Evolutionary conservation across 106 monocot species (phyloP).

Genomic region (Phalaenopsis aphrodite): DNA sequence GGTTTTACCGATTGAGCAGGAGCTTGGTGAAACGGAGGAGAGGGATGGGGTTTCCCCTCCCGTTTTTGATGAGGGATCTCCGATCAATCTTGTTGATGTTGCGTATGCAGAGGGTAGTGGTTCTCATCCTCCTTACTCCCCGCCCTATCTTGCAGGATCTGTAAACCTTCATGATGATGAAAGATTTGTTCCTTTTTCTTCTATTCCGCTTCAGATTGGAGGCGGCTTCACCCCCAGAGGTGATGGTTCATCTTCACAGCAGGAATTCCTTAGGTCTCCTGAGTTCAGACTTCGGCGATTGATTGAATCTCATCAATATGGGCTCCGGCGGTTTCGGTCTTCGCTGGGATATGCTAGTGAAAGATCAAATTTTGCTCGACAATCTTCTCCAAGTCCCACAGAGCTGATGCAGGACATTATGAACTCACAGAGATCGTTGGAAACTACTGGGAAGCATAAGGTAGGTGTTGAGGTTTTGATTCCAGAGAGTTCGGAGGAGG

Average conservation of each 20-base stretch:
- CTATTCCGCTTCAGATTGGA: constrained; percentile 6
- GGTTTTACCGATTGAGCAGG: constrained; percentile 13
- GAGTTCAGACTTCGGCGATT: constrained; percentile 40
- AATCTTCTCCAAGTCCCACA: constrained; percentile 5
- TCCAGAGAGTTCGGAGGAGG: constrained; percentile 35
- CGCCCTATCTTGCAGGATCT: constrained; percentile 12
- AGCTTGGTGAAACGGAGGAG: constrained; percentile 9
- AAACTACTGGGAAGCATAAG: constrained; percentile 45
- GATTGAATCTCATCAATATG: constrained; percentile 40
- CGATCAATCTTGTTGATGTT: constrained; percentile 11
- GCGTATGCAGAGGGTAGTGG: neutral
- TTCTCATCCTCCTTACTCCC: constrained; percentile 5
- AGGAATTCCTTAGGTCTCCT: constrained; percentile 16
- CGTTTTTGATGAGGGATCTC: neutral
- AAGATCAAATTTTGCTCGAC: constrained; percentile 11
- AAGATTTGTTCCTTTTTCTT: constrained; percentile 16
- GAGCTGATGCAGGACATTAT: constrained; percentile 15
- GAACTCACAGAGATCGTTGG: constrained; percentile 17
- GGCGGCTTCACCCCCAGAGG: constrained; percentile 5
- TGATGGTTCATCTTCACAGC: constrained; percentile 29
- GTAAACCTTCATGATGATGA: constrained; percentile 4
- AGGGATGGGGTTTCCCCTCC: neutral
- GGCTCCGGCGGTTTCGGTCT: constrained; percentile 29
- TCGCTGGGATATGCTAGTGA: constrained; percentile 18
- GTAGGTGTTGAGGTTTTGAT: constrained; percentile 13